phyloP scores from a whole-genome alignment of 495 filamentous ascomycete species.

The Penicillium flavigenum region DNA sequence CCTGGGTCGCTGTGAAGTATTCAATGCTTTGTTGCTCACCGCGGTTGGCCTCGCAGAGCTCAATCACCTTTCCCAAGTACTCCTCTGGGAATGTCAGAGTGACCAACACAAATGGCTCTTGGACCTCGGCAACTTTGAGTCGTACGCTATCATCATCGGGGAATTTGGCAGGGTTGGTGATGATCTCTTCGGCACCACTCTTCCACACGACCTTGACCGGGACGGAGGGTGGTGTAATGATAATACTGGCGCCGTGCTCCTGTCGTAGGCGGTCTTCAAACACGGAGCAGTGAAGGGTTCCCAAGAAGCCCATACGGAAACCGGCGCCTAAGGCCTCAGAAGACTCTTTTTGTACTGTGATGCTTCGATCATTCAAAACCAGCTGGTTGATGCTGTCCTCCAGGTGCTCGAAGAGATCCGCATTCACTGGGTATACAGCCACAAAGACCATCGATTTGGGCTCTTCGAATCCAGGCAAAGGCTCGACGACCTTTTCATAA shows the following conservation, averaged over 20 bases:
- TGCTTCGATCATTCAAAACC: conserved; percentile 89
- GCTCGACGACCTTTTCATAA: conserved; percentile 70
- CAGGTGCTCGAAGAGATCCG: conserved; percentile 78
- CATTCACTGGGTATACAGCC: conserved; percentile 90
- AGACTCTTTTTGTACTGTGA: conserved; percentile 88
- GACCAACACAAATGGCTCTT: conserved; percentile 81
- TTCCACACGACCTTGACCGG: conserved; percentile 81
- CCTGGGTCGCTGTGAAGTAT: conserved; percentile 92
- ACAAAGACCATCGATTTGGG: conserved; percentile 99
- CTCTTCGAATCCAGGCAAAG: conserved; percentile 91
- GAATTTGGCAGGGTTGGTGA: conserved; percentile 83
- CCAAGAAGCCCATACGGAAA: conserved; percentile 93
- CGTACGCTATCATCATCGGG: conserved; percentile 68
- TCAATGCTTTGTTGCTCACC: conserved; percentile 81
- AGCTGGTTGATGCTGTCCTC: conserved; percentile 95
- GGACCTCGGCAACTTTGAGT: conserved; percentile 59
- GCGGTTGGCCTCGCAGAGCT: conserved; percentile 87
- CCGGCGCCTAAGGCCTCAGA: conserved; percentile 92
- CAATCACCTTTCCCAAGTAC: conserved; percentile 89
- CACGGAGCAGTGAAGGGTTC: conserved; percentile 93
- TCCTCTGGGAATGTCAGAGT: conserved; percentile 93
- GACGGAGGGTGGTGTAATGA: conserved; percentile 94
- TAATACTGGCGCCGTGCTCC: conserved; percentile 92
- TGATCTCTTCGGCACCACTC: conserved; percentile 68
- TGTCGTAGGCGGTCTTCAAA: conserved; percentile 96